phyloP scores from a whole-genome alignment of 352 stramenopile species.

The Aphanomyces astaci region DNA sequence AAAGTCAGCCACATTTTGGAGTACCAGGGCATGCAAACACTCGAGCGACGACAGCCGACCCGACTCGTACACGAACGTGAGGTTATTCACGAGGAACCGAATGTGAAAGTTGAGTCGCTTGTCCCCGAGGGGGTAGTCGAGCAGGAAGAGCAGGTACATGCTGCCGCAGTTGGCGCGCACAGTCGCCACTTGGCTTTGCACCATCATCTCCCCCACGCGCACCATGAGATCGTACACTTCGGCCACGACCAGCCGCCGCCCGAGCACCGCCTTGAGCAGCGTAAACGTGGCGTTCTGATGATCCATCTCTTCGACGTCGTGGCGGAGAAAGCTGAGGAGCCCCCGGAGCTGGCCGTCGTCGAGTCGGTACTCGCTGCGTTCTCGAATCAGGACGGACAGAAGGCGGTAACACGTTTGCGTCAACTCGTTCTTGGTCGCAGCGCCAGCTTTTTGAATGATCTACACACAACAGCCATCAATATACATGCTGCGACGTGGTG shows the following conservation, averaged over 20 bases:
- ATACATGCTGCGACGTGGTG: not conserved
- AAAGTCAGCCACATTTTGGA: too few species aligned
- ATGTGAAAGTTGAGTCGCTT: constrained; percentile 92
- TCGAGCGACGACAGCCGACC: constrained; percentile 88
- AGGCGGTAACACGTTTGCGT: constrained; percentile 93
- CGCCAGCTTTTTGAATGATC: constrained; percentile 82
- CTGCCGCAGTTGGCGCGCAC: constrained; percentile 72
- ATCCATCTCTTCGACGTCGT: constrained; percentile 88
- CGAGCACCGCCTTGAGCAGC: constrained; percentile 88
- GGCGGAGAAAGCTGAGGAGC: constrained; percentile 88
- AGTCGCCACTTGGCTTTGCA: constrained; percentile 86
- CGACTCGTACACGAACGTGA: constrained; percentile 93
- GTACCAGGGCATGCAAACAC: constrained; percentile 64
- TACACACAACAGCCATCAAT: constrained; percentile 3
- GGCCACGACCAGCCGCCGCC: constrained; percentile 85
- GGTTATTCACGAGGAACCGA: constrained; percentile 92
- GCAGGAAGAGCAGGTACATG: constrained; percentile 87
- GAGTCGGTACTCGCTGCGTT: constrained; percentile 44
- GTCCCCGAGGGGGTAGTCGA: constrained; percentile 92
- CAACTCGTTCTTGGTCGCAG: constrained; percentile 90
- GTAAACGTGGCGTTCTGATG: constrained; percentile 93
- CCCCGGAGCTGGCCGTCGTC: constrained; percentile 72
- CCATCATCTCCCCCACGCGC: constrained; percentile 88
- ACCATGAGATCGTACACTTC: constrained; percentile 97
- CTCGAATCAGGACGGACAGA: constrained; percentile 85